Evolutionary conservation across 2,329 filamentous ascomycete genomes (phyloP), one percentile per base, ranked within the genome.

Genomic region (Shiraia sp.): DNA sequence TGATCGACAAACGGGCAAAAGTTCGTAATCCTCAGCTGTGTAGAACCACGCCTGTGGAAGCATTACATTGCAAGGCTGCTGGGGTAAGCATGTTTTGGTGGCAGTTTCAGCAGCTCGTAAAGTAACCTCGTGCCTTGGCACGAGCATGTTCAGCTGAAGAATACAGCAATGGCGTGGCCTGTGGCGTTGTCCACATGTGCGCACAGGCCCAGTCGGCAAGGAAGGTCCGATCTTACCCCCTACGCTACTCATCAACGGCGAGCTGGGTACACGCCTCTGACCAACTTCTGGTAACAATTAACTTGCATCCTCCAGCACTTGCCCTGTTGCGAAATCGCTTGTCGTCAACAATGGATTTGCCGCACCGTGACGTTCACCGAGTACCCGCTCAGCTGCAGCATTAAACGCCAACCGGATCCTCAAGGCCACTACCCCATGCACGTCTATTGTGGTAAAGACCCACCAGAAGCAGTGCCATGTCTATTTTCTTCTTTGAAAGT

Each of bases 1-100:
- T 49, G 59, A 63, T 59, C 45, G 53, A 51, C 50, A 48, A 31
- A 34, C 38, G 38, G 53, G 47, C 47, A 49, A 45, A 36, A 35
- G 40, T 52, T 59, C 55, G 56, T 57, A 51, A 48, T 49, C 51
- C 58, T 68, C 65, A 68, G 65, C 65, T 68, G 56, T 37, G 46
- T 54, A 47, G 47, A 50, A 43, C 55, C 42, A 47, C 62, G 63
- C 63, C 61, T 53, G 47, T 55, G 49, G 51, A 55, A 57, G 57
- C 46, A 53, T 60, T 57, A 55, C 56, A 62, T 58, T 46, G 56
- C 54, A 57, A 59, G 59, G 52, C 47, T 64, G 54, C 61, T 55
- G 47, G 56, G 54, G 51, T 57, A 54, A 52, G 48, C 62, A 55
- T 55, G 47, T 42, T 47, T 48, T 49, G 52, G 54, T 47, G 42